Percentiles rank a stretch among this genome's conserved stretches.
Conservation (phyloP, 495 filamentous ascomycete genomes). For the Massariosphaeria phaeospora region DNA sequence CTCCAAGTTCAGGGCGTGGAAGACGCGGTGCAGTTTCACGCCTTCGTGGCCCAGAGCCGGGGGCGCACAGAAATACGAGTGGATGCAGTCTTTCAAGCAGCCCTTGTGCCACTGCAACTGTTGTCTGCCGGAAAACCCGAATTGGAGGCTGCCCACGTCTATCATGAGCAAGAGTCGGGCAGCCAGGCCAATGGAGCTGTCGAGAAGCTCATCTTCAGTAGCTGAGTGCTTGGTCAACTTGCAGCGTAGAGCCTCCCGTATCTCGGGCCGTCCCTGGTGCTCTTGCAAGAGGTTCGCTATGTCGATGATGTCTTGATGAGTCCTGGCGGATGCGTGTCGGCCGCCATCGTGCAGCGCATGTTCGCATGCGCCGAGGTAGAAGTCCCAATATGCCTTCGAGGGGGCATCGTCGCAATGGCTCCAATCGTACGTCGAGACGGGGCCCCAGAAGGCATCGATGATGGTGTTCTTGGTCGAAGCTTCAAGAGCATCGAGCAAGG, state of each 20-base stretch:
- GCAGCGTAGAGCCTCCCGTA: neutral
- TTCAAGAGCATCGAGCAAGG: no score
- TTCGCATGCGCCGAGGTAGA: constrained; percentile 4
- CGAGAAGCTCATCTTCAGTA: constrained; percentile 13
- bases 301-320: constrained; percentile 14
- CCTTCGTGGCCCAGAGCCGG: neutral
- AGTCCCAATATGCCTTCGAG: constrained; percentile 4
- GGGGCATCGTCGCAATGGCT: neutral
- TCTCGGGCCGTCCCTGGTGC: neutral
- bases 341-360: constrained; percentile 13
- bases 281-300: constrained; percentile 3
- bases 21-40: constrained; percentile 19
- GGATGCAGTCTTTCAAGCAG: neutral
- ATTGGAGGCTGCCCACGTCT: constrained; percentile 10
- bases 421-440: neutral
- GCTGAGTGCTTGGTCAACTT: neutral
- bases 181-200: constrained; percentile 14
- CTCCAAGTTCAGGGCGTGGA: constrained; percentile 36
- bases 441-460: constrained; percentile 1
- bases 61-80: constrained; percentile 1
- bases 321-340: neutral
- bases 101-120: neutral
- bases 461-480: constrained; percentile 7
- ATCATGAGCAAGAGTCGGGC: constrained; percentile 21
- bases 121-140: constrained; percentile 7